A percentile compares a stretch with the other conserved stretches of the same genome.
Conservation (phyloP, 1,284 basidiomycete genomes). For the Ceratobasidium theobromae region DNA sequence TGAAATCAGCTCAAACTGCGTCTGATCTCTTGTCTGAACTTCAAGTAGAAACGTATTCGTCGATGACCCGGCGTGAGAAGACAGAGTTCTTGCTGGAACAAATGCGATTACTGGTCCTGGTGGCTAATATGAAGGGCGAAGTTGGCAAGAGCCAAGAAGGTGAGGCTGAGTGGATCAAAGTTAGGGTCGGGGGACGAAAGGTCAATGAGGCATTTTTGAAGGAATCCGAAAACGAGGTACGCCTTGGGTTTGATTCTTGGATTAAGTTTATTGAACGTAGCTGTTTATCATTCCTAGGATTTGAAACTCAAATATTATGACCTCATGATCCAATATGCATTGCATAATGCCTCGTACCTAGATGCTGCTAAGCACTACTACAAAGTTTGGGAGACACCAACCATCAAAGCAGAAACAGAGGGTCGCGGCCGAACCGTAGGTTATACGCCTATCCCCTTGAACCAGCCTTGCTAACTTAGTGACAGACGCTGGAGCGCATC, state of each 20-base stretch:
- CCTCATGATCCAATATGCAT: constrained; percentile 91
- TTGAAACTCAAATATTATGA: constrained; percentile 96
- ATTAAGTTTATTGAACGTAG: background rate
- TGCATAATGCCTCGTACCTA: constrained; percentile 83
- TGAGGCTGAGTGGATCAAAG: constrained; percentile 87
- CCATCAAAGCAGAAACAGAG: constrained; percentile 78
- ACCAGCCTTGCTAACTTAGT: constrained; percentile 28
- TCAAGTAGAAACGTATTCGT: constrained; percentile 98
- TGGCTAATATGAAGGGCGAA: constrained; percentile 70
- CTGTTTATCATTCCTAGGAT: constrained; percentile 56
- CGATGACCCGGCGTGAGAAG: constrained; percentile 97
- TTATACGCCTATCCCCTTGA: constrained; percentile 29
- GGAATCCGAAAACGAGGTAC: constrained; percentile 82
- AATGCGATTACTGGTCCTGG: constrained; percentile 82
- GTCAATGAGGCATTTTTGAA: constrained; percentile 94
- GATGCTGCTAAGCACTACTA: constrained; percentile 95
- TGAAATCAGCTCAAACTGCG: constrained; percentile 71
- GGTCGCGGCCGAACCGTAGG: constrained; percentile 74
- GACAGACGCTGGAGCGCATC: constrained; percentile 86
- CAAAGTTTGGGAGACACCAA: constrained; percentile 94
- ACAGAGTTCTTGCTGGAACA: constrained; percentile 98
- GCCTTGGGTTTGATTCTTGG: constrained; percentile 39
- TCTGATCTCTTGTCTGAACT: constrained; percentile 92
- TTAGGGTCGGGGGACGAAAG: constrained; percentile 88
- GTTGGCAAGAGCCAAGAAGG: constrained; percentile 56